Base-by-base conservation (phyloP, 1,284 basidiomycete species). In the Ceratobasidium sp. region DNA sequence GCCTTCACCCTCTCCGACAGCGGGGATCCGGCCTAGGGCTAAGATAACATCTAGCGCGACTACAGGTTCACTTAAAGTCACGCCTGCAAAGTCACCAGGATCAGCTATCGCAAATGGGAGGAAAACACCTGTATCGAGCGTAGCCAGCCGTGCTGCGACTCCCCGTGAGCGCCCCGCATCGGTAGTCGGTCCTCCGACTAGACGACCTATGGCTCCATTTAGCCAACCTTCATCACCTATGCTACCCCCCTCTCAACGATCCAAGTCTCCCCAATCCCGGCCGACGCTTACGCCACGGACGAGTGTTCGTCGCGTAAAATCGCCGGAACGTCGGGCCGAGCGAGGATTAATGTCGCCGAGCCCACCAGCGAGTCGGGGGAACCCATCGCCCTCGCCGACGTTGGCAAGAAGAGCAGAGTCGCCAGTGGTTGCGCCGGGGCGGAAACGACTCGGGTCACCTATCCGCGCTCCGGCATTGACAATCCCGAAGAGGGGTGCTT, bases 41-140 rank as follows among this genome's bases (percentile, higher is more conserved):
- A 75, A 75, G 28, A 7, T 75, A 12, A 75, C 23, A 6, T 38
- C 71, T 26, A 40, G 28, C 48, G 26, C 71, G 23, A 65, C 71
- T 3, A n/a, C 28, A 1, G 50, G 61, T 46, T 67, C 65, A 10
- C 65, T 67, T 28, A 67, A 67, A 67, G 42, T 44, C 4, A 20
- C 59, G n/a, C 17, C 61, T 2, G 26, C 42, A 44, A 75, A 65
- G 61, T 28, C 71, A 3, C 7, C 56, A 9, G 26, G 38, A 23
- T 28, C 56, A 3, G 59, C 56, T n/a, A 52, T 65, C 33, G 40
- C n/a, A 12, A 50, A 46, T 40, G 71, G 59, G 5, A 50, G 38
- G 50, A 75, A 65, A 65, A 65, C 71, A 6, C 71, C 71, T 1
- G 59, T 50, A 33, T 75, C 61, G 6, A 75, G 71, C 33, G 61